Evolutionary conservation across 1,284 basidiomycete genomes (phyloP).

Genomic region (Megacollybia platyphylla): DNA sequence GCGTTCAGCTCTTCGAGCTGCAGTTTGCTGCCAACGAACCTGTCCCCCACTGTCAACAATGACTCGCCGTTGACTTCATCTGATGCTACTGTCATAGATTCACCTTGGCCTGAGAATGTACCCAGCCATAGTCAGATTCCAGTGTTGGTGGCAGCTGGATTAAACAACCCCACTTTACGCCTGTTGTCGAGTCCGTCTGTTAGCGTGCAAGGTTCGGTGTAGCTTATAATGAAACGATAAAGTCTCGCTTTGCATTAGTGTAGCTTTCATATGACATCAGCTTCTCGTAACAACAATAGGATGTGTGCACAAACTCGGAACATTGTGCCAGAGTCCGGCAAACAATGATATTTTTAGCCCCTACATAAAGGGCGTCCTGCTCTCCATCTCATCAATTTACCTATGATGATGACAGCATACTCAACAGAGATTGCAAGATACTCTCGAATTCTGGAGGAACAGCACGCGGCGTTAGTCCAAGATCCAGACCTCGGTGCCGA

Average conservation of each 20-base stretch:
- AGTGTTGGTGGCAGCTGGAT: background rate
- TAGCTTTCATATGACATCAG: background rate
- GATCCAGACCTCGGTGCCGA: too few species aligned
- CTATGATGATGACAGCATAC: too few species aligned
- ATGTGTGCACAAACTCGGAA: too few species aligned
- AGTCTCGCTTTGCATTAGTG: background rate
- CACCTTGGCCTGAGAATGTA: constrained; percentile 3
- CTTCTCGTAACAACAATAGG: background rate
- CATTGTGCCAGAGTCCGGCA: too few species aligned
- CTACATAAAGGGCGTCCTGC: too few species aligned
- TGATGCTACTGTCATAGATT: constrained; percentile 6
- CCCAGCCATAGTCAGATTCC: background rate
- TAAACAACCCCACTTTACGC: constrained; percentile 1
- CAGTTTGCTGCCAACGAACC: background rate
- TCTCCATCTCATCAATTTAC: too few species aligned
- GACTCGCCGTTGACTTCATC: constrained; percentile 8
- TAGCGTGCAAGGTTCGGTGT: background rate
- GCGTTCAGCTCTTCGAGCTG: background rate
- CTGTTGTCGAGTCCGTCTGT: background rate
- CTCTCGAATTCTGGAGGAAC: too few species aligned
- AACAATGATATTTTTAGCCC: too few species aligned
- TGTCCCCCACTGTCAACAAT: constrained; percentile 1
- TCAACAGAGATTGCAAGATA: too few species aligned
- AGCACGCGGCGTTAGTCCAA: too few species aligned
- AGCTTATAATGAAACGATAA: background rate